These are phyloP conservation scores for Hordeum pubiflorum DNA, from an alignment of 202 grass and related monocot genomes.

Conservation along the genomic window DNA sequence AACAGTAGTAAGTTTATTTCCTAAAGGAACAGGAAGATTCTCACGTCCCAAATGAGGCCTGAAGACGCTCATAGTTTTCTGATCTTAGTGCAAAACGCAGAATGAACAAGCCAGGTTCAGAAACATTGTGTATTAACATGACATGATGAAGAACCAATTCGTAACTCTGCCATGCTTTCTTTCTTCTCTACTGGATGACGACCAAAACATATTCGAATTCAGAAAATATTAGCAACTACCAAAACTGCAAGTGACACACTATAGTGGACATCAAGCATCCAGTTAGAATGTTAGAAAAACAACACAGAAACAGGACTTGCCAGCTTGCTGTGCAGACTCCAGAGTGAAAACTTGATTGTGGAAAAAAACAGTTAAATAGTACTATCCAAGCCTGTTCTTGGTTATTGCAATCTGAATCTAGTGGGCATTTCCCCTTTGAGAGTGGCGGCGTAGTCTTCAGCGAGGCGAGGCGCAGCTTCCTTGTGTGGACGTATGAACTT, in stretches of 20 bases:
- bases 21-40: neutral
- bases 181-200: neutral
- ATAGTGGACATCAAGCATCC: neutral
- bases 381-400: neutral
- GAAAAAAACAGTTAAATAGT: neutral
- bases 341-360: neutral
- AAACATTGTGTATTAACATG: neutral
- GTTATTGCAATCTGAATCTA: slow-evolving; percentile 9
- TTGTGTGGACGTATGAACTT: slow-evolving; percentile 24
- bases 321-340: neutral
- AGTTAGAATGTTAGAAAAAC: neutral
- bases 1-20: neutral
- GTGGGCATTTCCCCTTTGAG: neutral
- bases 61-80: neutral
- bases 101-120: neutral
- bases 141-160: neutral
- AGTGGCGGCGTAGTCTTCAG: slow-evolving; percentile 21
- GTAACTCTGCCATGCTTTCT: neutral
- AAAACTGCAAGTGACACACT: neutral
- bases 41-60: neutral
- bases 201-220: neutral
- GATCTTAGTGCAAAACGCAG: neutral
- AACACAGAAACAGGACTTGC: neutral
- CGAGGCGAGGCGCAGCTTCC: slow-evolving; percentile 4
- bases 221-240: neutral